Conservation (phyloP, 1,284 basidiomycete genomes). For the Rhodotorula glutinis region DNA sequence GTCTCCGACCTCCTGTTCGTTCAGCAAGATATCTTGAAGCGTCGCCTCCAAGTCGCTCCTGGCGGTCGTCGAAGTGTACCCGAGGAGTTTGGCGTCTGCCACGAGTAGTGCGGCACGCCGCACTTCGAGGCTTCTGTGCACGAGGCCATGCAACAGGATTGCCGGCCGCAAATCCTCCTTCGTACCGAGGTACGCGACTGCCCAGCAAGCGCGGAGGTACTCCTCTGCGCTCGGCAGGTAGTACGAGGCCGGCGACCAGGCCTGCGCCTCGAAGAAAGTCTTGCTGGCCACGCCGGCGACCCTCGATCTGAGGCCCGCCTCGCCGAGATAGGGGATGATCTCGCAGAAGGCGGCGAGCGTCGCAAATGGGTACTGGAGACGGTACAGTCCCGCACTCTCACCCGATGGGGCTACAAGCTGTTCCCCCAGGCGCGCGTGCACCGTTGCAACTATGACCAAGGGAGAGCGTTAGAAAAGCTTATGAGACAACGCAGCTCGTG, state of each 20-base stretch:
- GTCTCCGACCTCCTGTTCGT: conserved; percentile 11
- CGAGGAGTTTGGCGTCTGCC: neutral
- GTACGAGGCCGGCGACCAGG: neutral
- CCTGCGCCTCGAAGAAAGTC: conserved; percentile 7
- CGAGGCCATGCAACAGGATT: conserved; percentile 14
- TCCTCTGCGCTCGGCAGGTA: conserved; percentile 35
- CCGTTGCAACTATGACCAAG: conserved; percentile 18
- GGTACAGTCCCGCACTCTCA: neutral
- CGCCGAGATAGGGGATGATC: conserved; percentile 21
- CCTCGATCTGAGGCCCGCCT: neutral
- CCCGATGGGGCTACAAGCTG: conserved; percentile 1
- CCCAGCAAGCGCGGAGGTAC: conserved; percentile 25
- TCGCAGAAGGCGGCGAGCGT: conserved; percentile 21
- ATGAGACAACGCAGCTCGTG: no score
- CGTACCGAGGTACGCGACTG: conserved; percentile 5
- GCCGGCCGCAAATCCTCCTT: no score
- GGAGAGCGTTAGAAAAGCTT: neutral
- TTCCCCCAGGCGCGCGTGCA: neutral
- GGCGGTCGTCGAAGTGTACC: neutral
- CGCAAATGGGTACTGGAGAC: conserved; percentile 21
- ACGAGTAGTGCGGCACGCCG: conserved; percentile 19
- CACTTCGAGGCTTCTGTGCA: conserved; percentile 24
- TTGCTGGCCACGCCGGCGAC: conserved; percentile 3
- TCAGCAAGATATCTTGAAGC: neutral
- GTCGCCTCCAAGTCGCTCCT: neutral